phyloP scores from a whole-genome alignment of 2,329 filamentous ascomycete genomes.

The Colletotrichum eleusines region DNA sequence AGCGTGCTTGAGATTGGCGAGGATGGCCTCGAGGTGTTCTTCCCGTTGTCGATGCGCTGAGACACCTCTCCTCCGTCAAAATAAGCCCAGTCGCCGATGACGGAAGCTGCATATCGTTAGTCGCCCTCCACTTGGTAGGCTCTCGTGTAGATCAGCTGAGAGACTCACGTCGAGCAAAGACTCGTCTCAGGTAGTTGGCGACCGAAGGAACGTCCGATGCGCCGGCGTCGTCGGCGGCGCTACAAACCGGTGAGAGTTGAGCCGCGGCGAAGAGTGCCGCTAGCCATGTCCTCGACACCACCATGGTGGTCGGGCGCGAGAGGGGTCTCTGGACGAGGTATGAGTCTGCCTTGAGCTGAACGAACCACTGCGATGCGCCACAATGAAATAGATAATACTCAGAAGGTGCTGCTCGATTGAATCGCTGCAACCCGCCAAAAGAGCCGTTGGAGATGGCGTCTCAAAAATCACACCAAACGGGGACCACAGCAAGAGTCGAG shows the following conservation, averaged over 20 bases:
- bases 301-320: neutral
- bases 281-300: constrained; percentile 20
- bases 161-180: constrained; percentile 24
- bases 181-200: constrained; percentile 27
- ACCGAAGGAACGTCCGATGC: constrained; percentile 21
- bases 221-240: constrained; percentile 23
- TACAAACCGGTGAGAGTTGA: constrained; percentile 12
- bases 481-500: constrained; percentile 12
- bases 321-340: neutral
- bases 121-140: neutral
- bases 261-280: constrained; percentile 24
- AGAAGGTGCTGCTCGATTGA: neutral
- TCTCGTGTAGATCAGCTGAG: neutral
- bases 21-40: constrained; percentile 19
- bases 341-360: neutral
- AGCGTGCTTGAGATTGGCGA: constrained; percentile 26
- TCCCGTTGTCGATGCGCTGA: constrained; percentile 16
- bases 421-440: neutral
- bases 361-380: neutral
- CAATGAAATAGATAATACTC: neutral
- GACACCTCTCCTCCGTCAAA: constrained; percentile 39
- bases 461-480: neutral
- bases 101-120: constrained; percentile 26
- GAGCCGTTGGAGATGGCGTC: constrained; percentile 1
- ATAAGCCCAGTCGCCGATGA: constrained; percentile 33